Base-by-base conservation (phyloP, 257 asterid genomes). In the Solanum arcanum region DNA sequence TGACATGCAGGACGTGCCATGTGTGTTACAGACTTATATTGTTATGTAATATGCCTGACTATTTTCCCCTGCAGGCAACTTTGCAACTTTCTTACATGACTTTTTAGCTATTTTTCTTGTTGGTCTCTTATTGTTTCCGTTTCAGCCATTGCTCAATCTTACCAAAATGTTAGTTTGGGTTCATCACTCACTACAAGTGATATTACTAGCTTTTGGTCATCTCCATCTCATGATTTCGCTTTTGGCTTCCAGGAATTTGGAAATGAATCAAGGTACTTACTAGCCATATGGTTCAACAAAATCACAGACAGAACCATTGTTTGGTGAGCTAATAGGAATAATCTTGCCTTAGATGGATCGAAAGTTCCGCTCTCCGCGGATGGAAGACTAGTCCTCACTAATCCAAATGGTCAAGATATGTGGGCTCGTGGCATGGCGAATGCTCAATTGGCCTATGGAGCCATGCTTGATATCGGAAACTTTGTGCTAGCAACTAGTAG, bases 401-500 rank as follows among this genome's bases (percentile, higher is more conserved):
- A 84, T 15, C 87, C 82, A 74, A 37, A 21, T 74, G 82, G 82
- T 39, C 52, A 74, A 9, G 33, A 74, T 16, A 74, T 74, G 25
- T 74, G 82, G 52, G 31, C 20, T 10, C 85, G 86, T 23, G 69
- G 76, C 29, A 59, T 14, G 1, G 87, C 29, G 1, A 69, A 15
- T 69, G 41, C 6, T 74, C 56, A 14, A 68, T 89, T 90, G 12
- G 76, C 88, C 42, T 70, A 89, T 44, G 97, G 89, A 12, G 69
- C 73, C 59, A 20, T 94, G 90, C 91, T 90, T 10, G 94, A 94
- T 42, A 90, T 93, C 0, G 96, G 98, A n/a, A 93, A 93, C 56
- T 89, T 94, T 39, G 90, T 91, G 31, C 86, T 94, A 1, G 31
- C 15, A n/a, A 41, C 88, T 5, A 35, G 49, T 5, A 85, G 86